phyloP scores from a whole-genome alignment of 2,329 filamentous ascomycete species.

The Dactylellina haptotyla region DNA sequence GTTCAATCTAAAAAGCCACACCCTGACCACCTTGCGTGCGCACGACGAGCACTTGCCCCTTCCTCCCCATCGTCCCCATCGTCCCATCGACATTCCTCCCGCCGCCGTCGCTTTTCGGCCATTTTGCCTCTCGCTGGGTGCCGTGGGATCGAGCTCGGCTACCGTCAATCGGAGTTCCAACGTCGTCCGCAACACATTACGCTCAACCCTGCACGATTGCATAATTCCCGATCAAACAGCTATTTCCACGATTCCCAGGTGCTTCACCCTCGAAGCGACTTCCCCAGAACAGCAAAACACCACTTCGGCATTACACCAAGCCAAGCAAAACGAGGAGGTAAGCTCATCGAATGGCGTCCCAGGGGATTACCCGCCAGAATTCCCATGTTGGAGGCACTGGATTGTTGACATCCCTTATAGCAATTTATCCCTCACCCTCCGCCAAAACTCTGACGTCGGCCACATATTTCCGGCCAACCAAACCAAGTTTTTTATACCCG shows the following conservation, averaged over 20 bases:
- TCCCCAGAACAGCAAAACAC: constrained; percentile 11
- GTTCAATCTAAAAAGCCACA: too few relatives aligned
- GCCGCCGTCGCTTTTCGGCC: constrained; percentile 20
- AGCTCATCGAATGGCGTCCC: constrained; percentile 5
- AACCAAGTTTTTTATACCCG: constrained; percentile 46
- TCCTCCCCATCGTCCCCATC: too few relatives aligned
- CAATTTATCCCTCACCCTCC: constrained; percentile 24
- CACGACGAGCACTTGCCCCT: background rate
- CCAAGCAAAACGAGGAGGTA: constrained; percentile 16
- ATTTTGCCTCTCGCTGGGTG: too few relatives aligned
- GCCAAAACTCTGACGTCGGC: constrained; percentile 47
- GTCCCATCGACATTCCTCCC: too few relatives aligned
- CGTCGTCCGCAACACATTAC: constrained; percentile 36
- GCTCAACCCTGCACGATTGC: background rate
- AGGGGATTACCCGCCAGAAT: constrained; percentile 21
- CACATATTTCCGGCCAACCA: constrained; percentile 15
- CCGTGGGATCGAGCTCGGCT: constrained; percentile 35
- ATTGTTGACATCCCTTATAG: constrained; percentile 39
- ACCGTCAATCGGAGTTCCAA: constrained; percentile 35
- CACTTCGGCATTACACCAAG: constrained; percentile 4
- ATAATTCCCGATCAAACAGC: constrained; percentile 18
- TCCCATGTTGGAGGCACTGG: constrained; percentile 34
- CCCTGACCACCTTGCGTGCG: too few relatives aligned
- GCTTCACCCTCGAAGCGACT: constrained; percentile 5
- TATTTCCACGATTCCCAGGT: constrained; percentile 24